phyloP scores from a whole-genome alignment of 1,284 basidiomycete species.

The Mycena citricolor region DNA sequence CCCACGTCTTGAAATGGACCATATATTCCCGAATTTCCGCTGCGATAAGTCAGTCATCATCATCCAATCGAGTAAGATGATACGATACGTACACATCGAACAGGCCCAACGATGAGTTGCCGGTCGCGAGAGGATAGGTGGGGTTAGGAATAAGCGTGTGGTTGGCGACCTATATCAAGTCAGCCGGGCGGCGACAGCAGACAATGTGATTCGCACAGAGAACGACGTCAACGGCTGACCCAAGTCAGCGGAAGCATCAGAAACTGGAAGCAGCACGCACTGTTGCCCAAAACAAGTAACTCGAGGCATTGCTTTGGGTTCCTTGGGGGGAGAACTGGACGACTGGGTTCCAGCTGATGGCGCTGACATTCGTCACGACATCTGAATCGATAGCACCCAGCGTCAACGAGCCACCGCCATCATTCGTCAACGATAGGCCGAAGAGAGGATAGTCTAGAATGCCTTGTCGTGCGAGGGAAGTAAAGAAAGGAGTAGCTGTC shows the following conservation, averaged over 20 bases:
- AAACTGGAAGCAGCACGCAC: too few species aligned
- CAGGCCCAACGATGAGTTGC: constrained; percentile 65
- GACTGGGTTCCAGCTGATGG: constrained; percentile 72
- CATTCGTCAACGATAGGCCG: constrained; percentile 60
- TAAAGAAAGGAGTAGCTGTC: constrained; percentile 66
- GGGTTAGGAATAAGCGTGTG: constrained; percentile 55
- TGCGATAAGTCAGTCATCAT: constrained; percentile 30
- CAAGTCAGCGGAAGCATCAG: too few species aligned
- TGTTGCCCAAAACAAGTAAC: constrained; percentile 83
- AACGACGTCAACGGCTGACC: too few species aligned
- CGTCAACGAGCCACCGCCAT: constrained; percentile 59
- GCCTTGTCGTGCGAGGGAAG: constrained; percentile 59
- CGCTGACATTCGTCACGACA: constrained; percentile 56
- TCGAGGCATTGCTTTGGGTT: constrained; percentile 55
- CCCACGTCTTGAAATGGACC: constrained; percentile 80
- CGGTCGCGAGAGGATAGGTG: constrained; percentile 62
- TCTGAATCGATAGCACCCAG: constrained; percentile 72
- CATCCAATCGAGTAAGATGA: constrained; percentile 6
- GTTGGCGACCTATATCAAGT: too few species aligned
- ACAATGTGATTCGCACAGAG: too few species aligned
- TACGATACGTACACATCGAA: constrained; percentile 64
- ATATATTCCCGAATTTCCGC: constrained; percentile 76
- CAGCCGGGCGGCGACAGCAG: too few species aligned
- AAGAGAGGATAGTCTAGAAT: constrained; percentile 72
- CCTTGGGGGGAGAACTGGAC: constrained; percentile 68